Base-by-base conservation (phyloP, 345 rosid species). In the Boechera retrofracta region DNA sequence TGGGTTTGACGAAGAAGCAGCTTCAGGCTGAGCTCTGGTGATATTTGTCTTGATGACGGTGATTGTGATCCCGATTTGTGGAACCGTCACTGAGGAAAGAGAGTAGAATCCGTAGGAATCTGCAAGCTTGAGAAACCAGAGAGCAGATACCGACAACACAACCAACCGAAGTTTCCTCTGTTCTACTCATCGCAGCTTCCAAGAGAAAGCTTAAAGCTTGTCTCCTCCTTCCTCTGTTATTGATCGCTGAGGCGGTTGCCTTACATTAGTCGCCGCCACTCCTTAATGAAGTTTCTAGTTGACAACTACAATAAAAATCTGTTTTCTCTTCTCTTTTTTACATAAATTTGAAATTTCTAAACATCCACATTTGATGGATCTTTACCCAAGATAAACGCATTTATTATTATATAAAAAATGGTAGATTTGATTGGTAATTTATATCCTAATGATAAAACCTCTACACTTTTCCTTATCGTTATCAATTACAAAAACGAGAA, bases 81-180 rank as follows among this genome's bases (percentile, higher is more conserved):
- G 64, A 64, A 64, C 64, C 15, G 7, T 39, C 68, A 51, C 62
- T 64, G 73, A 65, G 55, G n/a, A 39, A 7, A 65, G 77, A 65
- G 73, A 78, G 81, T 31, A 72, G 7, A 9, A 72, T 66, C 2
- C 81, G 67, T 12, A 78, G 7, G 57, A 78, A 78, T 55, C 69
- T 65, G 69, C 77, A 57, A 39, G 56, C 77, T 49, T 77, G 73
- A 24, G 64, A 72, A 16, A 78, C 69, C 5, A 66, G 38, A 52
- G 77, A 78, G 64, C 81, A 72, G 39, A 78, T 33, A 44, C 77
- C 69, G 41, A 78, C 73, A 29, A 72, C 4, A 28, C 81, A 78
- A 33, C 77, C 77, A 42, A 72, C 81, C 0, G 73, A 66, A 10
- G 81, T 66, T 72, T 66, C 81, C 61, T 72, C 77, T 51, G 77